Base-by-base conservation (phyloP, 2,329 filamentous ascomycete genomes). In the Purpureocillium lavendulum region DNA sequence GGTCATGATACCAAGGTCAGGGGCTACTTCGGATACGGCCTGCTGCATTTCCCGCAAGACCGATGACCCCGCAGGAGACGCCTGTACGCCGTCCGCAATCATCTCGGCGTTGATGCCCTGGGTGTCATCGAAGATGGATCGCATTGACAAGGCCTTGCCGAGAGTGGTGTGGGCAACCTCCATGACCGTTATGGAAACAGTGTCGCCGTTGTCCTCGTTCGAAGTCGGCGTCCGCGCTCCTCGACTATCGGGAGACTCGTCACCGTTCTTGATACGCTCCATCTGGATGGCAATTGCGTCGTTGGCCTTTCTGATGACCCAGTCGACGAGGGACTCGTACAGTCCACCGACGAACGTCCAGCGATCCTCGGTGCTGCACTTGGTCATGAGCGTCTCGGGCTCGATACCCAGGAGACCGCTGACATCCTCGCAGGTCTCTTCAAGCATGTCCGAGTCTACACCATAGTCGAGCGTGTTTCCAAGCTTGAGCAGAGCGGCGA, bases 51-150 rank as follows among this genome's bases (percentile, higher is more conserved):
- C 89, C 30, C 84, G 81, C 12, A 90, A 59, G 9, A 97, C 83
- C 0, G 90, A 94, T 42, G 82, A 83, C n/a, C 85, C 84, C 2
- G 80, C 80, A 0, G 82, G 52, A 1, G 74, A 65, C 2, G 94
- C 74, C n/a, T 85, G 75, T 1, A 98, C 76, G 9, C 92, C 92
- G 49, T 98, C 92, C 45, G 90, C 83, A 54, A 90, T 94, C 89
- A 98, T 97, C 66, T 98, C 92, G 0, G 84, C 75, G 51, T 97
- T 97, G 65, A 98, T 96, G 38, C 92, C 92, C 15, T 82, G 70
- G n/a, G 71, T 77, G 52, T 97, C 92, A 49, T 98, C 90, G 52
- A 98, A 98, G 29, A 97, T 78, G 12, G 86, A 87, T 30, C 87
- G 84, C 66, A 98, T 79, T 11, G 86, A 80, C n/a, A 94, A 64